Percentiles rank a stretch among this genome's conserved stretches.
Conservation (phyloP, 2,329 filamentous ascomycete genomes). For the Raffaelea ambrosiae region DNA sequence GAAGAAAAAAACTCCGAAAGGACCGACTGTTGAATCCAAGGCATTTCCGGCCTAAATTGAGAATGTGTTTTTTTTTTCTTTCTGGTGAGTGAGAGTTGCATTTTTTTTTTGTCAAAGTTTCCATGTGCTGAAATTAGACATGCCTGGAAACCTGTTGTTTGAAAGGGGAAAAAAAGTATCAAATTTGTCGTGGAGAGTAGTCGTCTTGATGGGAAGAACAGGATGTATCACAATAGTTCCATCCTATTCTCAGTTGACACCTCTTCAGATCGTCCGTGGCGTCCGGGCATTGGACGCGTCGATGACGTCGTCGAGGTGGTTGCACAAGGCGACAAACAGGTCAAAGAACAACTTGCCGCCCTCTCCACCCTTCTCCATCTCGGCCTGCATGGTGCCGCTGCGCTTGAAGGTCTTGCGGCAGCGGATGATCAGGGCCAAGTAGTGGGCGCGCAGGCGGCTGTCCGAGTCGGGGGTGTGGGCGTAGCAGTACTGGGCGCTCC, state of each 20-base stretch:
- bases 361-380: conserved; percentile 82
- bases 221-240: not conserved
- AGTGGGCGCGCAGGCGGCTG: conserved; percentile 88
- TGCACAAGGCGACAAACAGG: conserved; percentile 96
- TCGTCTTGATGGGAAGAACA: not conserved
- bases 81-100: not conserved
- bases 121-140: no score
- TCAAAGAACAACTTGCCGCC: conserved; percentile 89
- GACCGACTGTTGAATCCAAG: not conserved
- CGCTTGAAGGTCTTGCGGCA: conserved; percentile 96
- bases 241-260: not conserved
- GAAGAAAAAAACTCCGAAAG: no score
- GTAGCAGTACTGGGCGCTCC: conserved; percentile 91
- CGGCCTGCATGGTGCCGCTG: conserved; percentile 96
- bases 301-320: conserved; percentile 93
- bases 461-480: conserved; percentile 90
- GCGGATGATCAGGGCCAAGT: conserved; percentile 94
- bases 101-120: no score
- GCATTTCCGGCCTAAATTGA: not conserved
- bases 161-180: not conserved
- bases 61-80: no score
- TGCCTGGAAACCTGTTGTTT: not conserved
- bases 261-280: conserved; percentile 48
- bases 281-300: conserved; percentile 66
- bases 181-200: not conserved